Percentiles rank a stretch among this genome's conserved stretches.
Conservation (phyloP, 108 stramenopile genomes). For the Stephanodiscus triporus region DNA sequence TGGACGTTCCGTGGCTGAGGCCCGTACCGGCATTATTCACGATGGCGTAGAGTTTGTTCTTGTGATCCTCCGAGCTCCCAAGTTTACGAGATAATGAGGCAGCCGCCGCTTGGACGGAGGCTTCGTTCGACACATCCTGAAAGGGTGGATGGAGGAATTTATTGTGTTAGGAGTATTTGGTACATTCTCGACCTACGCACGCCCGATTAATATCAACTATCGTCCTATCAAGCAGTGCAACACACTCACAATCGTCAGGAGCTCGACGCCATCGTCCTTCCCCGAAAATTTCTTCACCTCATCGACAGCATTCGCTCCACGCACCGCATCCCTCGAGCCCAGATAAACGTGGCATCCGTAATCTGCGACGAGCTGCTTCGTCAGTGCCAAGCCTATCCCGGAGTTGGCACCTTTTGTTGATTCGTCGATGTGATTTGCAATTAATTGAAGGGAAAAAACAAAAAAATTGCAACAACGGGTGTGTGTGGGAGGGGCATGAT, state of each 20-base stretch:
- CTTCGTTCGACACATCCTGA: constrained; percentile 47
- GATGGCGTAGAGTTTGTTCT: constrained; percentile 52
- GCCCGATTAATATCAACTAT: too few relatives aligned
- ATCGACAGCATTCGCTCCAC: constrained; percentile 53
- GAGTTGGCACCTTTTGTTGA: constrained; percentile 52
- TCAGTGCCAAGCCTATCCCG: constrained; percentile 64
- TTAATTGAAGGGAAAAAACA: too few relatives aligned
- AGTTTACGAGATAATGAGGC: constrained; percentile 31
- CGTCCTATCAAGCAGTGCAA: too few relatives aligned
- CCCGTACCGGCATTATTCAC: constrained; percentile 80
- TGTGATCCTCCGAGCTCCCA: neutral
- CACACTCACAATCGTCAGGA: constrained; percentile 52
- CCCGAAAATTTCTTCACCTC: constrained; percentile 50
- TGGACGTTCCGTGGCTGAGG: constrained; percentile 25
- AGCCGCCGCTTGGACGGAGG: constrained; percentile 59
- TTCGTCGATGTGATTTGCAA: too few relatives aligned
- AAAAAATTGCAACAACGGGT: too few relatives aligned
- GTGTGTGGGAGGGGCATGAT: too few relatives aligned
- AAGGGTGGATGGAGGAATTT: neutral
- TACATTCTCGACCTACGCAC: too few relatives aligned
- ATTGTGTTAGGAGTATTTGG: too few relatives aligned
- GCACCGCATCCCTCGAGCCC: constrained; percentile 45
- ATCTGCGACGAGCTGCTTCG: constrained; percentile 59
- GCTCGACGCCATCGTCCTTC: constrained; percentile 49
- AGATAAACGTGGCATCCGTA: constrained; percentile 62